Percentiles rank a stretch among this genome's conserved stretches.
Evolutionary conservation across 768 basidiomycete genomes (phyloP).

Genomic region (Pleurotus cornucopiae): DNA sequence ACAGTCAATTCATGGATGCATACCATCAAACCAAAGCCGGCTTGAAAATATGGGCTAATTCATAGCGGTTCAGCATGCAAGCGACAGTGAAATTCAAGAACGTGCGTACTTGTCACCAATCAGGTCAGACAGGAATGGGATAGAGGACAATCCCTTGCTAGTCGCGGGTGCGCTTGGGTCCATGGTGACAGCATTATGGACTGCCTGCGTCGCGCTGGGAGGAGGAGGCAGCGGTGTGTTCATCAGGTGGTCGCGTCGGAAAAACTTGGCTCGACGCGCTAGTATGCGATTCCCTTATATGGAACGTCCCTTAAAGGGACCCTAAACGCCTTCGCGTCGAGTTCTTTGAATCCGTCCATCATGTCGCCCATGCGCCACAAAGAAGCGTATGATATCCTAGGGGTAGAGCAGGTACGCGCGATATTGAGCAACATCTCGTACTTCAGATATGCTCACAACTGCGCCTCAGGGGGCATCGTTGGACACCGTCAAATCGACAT

Average conservation of each 20-base stretch:
- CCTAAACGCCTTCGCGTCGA: background rate
- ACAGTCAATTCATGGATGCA: constrained; percentile 9
- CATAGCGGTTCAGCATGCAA: background rate
- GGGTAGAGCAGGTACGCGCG: constrained; percentile 47
- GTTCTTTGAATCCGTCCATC: background rate
- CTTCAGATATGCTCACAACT: constrained; percentile 9
- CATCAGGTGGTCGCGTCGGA: background rate
- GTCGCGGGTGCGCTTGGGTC: background rate
- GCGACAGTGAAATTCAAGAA: constrained; percentile 3
- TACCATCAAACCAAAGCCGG: constrained; percentile 97
- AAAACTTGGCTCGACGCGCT: too few relatives aligned
- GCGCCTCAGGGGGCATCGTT: constrained; percentile 48
- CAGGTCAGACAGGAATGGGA: constrained; percentile 33
- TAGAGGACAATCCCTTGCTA: background rate
- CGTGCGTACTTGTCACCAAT: constrained; percentile 64
- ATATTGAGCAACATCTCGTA: background rate
- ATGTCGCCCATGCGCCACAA: background rate
- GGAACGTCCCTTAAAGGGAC: background rate
- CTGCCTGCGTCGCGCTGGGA: constrained; percentile 15
- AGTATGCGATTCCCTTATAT: background rate
- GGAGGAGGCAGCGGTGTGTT: background rate
- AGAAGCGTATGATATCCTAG: constrained; percentile 40
- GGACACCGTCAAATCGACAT: constrained; percentile 62
- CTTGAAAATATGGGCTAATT: constrained; percentile 91
- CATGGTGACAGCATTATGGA: background rate